Evolutionary conservation across 73 alveolate genomes (phyloP).

Genomic region (Paramecium sonneborni): DNA sequence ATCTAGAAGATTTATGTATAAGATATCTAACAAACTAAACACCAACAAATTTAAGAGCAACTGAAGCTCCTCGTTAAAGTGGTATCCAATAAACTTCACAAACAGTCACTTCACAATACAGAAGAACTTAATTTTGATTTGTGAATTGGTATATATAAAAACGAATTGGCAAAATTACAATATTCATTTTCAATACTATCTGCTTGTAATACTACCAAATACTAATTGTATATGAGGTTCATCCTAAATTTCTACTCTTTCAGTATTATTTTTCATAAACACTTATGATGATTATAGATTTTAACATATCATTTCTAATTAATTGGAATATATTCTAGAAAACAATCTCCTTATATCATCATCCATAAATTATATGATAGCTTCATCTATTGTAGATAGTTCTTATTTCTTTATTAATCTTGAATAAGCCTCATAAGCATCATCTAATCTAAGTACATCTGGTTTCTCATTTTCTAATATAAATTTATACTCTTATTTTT

Average conservation of each 20-base stretch:
- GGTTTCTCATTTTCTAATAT: not conserved
- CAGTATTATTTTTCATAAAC: not conserved
- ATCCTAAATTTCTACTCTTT: not conserved
- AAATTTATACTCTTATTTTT: not conserved
- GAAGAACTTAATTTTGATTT: not conserved
- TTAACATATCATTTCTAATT: not conserved
- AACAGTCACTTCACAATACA: conserved; percentile 3
- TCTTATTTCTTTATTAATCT: not conserved
- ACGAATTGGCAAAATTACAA: not conserved
- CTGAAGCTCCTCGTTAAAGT: not conserved
- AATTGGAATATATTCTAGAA: not conserved
- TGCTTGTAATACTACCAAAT: not conserved
- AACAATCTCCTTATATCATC: not conserved
- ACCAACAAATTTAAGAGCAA: conserved; percentile 11
- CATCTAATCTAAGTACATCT: not conserved
- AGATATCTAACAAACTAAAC: conserved; percentile 40
- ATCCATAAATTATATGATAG: not conserved
- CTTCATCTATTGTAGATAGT: not conserved
- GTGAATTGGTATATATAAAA: not conserved
- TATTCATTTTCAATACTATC: not conserved
- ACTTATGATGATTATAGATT: not conserved
- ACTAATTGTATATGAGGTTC: not conserved
- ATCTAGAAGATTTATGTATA: conserved; percentile 21
- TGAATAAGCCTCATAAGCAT: not conserved
- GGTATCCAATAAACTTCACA: not conserved